These are phyloP conservation scores for Diaporthe citriasiana DNA, from an alignment of 2,329 filamentous ascomycete species.

Conservation along the genomic window DNA sequence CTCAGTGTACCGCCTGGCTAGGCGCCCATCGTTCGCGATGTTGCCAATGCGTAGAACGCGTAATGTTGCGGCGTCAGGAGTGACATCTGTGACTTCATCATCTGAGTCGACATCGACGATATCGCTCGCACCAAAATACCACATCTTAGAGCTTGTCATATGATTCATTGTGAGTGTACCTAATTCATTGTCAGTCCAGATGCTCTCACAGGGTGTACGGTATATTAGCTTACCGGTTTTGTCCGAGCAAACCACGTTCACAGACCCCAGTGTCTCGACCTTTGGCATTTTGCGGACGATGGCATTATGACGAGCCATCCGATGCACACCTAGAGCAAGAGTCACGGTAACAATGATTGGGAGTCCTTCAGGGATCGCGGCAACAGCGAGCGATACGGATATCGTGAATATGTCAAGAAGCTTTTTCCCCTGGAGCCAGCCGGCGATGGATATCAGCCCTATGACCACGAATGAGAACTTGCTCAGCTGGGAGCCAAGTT, in stretches of 20 bases:
- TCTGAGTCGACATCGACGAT: constrained; percentile 68
- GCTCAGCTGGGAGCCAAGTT: constrained; percentile 94
- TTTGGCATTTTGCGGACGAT: constrained; percentile 97
- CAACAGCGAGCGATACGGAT: constrained; percentile 95
- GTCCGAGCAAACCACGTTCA: constrained; percentile 99
- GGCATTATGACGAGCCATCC: constrained; percentile 95
- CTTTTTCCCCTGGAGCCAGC: constrained; percentile 89
- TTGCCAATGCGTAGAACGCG: constrained; percentile 93
- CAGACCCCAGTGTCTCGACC: constrained; percentile 97
- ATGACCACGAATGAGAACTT: constrained; percentile 98
- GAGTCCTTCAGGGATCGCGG: constrained; percentile 94
- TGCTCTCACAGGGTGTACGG: no score
- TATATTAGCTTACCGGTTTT: constrained; percentile 82
- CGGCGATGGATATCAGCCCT: constrained; percentile 90
- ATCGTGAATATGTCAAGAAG: constrained; percentile 97
- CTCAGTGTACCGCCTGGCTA: constrained; percentile 80
- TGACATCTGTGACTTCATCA: constrained; percentile 66
- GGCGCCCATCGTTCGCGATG: constrained; percentile 92
- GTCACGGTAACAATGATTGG: constrained; percentile 99
- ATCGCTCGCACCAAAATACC: constrained; percentile 83
- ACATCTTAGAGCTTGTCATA: constrained; percentile 97
- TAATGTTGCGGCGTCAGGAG: constrained; percentile 80
- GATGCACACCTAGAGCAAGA: constrained; percentile 90
- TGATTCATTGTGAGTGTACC: constrained; percentile 96
- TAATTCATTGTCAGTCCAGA: constrained; percentile 50